Evolutionary conservation across 306 rosid species (phyloP).

Genomic region (Begonia loranthoides): DNA sequence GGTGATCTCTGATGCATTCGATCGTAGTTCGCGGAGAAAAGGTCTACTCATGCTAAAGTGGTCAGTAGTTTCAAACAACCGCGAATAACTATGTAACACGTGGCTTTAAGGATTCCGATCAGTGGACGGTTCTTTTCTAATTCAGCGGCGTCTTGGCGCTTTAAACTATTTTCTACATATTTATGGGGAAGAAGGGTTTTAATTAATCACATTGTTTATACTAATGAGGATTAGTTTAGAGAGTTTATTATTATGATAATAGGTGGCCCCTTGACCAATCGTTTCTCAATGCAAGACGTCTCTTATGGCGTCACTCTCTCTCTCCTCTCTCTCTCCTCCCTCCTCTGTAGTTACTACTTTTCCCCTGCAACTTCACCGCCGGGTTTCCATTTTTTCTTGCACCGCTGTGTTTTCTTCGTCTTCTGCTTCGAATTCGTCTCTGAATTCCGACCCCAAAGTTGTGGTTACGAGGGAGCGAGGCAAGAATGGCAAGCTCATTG

Average conservation of each 20-base stretch:
- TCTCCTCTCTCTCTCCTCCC: constrained; percentile 25
- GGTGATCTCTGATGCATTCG: too few relatives aligned
- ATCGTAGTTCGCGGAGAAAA: too few relatives aligned
- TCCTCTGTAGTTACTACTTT: constrained; percentile 9
- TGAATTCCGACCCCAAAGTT: constrained; percentile 35
- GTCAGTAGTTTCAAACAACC: too few relatives aligned
- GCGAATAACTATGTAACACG: too few relatives aligned
- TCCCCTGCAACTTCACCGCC: constrained; percentile 36
- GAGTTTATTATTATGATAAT: constrained; percentile 14
- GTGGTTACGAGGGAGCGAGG: constrained; percentile 97
- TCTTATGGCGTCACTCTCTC: constrained; percentile 42
- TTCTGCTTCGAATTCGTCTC: constrained; percentile 15
- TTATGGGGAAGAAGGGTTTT: too few relatives aligned
- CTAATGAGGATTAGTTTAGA: too few relatives aligned
- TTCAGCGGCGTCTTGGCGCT: too few relatives aligned
- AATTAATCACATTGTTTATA: too few relatives aligned
- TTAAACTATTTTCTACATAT: too few relatives aligned
- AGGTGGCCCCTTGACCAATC: constrained; percentile 14
- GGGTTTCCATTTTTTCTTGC: constrained; percentile 12
- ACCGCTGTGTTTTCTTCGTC: constrained; percentile 22
- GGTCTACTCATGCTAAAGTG: too few relatives aligned
- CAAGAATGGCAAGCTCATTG: constrained; percentile 81
- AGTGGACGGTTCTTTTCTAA: too few relatives aligned
- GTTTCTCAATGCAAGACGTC: constrained; percentile 50
- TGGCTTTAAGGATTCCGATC: too few relatives aligned